Evolutionary conservation across 139 green algal genomes (phyloP).

Genomic region (Bryopsis sp.): DNA sequence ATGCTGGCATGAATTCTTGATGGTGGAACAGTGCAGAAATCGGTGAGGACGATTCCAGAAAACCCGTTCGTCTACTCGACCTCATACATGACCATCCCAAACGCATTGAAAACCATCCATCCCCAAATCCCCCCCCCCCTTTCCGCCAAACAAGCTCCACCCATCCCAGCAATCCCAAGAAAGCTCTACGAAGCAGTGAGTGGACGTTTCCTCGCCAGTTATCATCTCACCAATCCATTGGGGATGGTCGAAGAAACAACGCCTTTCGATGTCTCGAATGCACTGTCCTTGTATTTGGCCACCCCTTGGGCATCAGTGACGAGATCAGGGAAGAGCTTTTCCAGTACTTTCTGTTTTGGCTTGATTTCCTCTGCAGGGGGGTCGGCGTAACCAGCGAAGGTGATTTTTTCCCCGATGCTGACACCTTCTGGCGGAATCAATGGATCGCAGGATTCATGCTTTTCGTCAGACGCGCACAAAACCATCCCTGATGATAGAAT

Average conservation of each 20-base stretch:
- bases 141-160: no score
- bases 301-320: conserved; percentile 34
- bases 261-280: not conserved
- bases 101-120: no score
- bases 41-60: no score
- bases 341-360: conserved; percentile 88
- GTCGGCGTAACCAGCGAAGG: conserved; percentile 42
- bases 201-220: not conserved
- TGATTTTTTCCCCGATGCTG: conserved; percentile 65
- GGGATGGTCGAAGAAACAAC: not conserved
- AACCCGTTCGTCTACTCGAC: no score
- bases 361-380: conserved; percentile 31
- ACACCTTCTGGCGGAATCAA: conserved; percentile 70
- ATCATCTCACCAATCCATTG: not conserved
- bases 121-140: no score
- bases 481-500: conserved; percentile 83
- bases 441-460: conserved; percentile 55
- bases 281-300: conserved; percentile 1
- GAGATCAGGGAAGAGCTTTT: conserved; percentile 65
- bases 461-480: conserved; percentile 80
- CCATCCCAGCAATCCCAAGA: no score
- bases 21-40: no score
- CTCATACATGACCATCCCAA: no score
- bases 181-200: no score
- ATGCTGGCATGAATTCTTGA: no score